Base-by-base conservation (phyloP, 139 green algal genomes). In the Trebouxia sp. region DNA sequence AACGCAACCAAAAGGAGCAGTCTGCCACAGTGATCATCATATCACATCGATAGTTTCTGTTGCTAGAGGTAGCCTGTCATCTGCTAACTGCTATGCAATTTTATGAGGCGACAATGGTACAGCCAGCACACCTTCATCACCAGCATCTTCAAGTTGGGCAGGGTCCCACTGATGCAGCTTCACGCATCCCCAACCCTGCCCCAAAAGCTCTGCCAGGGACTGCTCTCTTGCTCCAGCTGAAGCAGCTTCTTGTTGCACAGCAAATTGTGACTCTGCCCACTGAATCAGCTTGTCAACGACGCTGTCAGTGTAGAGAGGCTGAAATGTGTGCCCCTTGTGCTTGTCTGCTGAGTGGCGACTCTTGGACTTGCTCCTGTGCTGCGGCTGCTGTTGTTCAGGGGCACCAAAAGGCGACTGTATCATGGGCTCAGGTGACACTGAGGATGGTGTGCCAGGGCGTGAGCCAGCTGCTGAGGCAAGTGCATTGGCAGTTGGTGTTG, bases 91-190 rank as follows among this genome's bases (percentile, higher is more conserved):
- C n/a, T n/a, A n/a, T n/a, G n/a, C n/a, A n/a, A n/a, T n/a, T n/a
- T n/a, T n/a, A n/a, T n/a, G n/a, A n/a, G n/a, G n/a, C n/a, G n/a
- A n/a, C n/a, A n/a, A n/a, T n/a, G n/a, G n/a, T n/a, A n/a, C n/a
- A n/a, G n/a, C n/a, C n/a, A n/a, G 47, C 47, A 26, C 47, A 53
- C 58, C 58, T 39, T 69, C 58, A 42, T 69, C 58, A 26, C 24
- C 58, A 41, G 39, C 58, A 42, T 69, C 30, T 26, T 69, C 30
- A 39, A 69, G 58, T 30, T 69, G 58, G 3, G 24, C 58, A 5
- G 39, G 58, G 58, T 30, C 41, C 58, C 58, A 69, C 58, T 69
- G 30, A 39, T 69, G 58, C 58, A 69, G 58, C 58, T 69, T 69
- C 28, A 69, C 58, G 11, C 58, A 69, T 8, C 30, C 30, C 58